Evolutionary conservation across 2,329 filamentous ascomycete species (phyloP).

Genomic region (Epichloe aotearoae): DNA sequence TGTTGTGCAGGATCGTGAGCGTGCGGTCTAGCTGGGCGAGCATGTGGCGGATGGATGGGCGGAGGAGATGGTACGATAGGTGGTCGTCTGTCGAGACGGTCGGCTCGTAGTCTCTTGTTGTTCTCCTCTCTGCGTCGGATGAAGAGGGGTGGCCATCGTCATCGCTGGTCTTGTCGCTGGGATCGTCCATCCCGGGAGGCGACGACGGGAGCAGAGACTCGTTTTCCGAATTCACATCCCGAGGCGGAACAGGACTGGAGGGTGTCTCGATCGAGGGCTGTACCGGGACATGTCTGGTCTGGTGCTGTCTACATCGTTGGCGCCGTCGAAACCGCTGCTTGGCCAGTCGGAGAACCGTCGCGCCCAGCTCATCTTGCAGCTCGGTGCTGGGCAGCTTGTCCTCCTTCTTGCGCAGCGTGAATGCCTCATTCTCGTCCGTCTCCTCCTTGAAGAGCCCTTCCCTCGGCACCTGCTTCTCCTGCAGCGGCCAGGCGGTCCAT

Average conservation of each 20-base stretch:
- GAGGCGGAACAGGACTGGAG: not conserved
- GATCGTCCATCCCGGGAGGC: conserved; percentile 3
- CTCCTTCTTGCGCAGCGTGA: conserved; percentile 34
- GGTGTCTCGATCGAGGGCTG: conserved; percentile 6
- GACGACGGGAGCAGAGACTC: conserved; percentile 6
- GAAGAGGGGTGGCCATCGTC: not conserved
- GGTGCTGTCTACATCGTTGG: conserved; percentile 8
- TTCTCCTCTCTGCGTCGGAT: not conserved
- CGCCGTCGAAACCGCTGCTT: conserved; percentile 45
- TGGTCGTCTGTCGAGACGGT: conserved; percentile 59
- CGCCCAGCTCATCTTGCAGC: conserved; percentile 58
- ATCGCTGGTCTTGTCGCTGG: not conserved
- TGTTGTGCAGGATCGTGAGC: conserved; percentile 56
- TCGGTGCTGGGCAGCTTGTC: conserved; percentile 39
- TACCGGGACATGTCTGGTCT: no score
- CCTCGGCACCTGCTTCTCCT: conserved; percentile 45
- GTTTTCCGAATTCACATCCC: not conserved
- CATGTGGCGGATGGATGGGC: conserved; percentile 57
- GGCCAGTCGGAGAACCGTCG: conserved; percentile 50
- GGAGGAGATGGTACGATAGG: conserved; percentile 47
- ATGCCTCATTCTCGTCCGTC: conserved; percentile 34
- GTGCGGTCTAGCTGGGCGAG: conserved; percentile 56
- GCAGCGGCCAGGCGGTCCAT: conserved; percentile 84
- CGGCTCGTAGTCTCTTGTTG: conserved; percentile 26
- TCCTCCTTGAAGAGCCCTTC: conserved; percentile 35